Evolutionary conservation across 2,329 filamentous ascomycete species (phyloP).

Genomic region (Cercospora sojina): DNA sequence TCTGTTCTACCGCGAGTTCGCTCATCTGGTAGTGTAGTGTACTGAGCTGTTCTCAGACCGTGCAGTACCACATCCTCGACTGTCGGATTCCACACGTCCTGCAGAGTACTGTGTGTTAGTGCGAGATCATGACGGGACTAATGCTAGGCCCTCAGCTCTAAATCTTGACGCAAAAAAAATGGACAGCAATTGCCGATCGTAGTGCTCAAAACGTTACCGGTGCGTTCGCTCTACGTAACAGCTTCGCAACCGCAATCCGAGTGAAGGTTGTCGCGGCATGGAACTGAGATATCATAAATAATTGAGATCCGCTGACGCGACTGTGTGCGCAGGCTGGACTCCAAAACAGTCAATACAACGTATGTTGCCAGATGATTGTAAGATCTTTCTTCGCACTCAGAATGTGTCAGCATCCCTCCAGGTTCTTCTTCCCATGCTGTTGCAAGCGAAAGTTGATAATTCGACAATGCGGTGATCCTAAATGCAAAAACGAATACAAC

Average conservation of each 20-base stretch:
- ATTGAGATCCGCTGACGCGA: background rate
- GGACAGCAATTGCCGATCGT: background rate
- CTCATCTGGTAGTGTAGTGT: background rate
- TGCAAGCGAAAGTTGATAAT: background rate
- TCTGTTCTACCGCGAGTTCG: background rate
- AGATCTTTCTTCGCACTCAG: background rate
- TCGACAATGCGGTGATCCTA: background rate
- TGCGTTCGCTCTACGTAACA: background rate
- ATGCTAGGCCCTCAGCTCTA: background rate
- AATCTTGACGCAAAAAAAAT: background rate
- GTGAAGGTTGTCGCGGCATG: background rate
- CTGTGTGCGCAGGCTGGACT: background rate
- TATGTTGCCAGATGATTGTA: background rate
- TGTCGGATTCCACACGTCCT: background rate
- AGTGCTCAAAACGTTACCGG: background rate
- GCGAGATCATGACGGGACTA: background rate
- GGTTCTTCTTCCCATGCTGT: background rate
- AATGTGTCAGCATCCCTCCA: background rate
- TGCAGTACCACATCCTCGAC: background rate
- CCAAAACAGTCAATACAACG: background rate
- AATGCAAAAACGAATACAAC: background rate
- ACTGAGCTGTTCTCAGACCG: background rate
- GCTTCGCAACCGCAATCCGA: background rate
- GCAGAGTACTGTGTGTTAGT: background rate
- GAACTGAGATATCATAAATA: background rate